Evolutionary conservation across 2,329 filamentous ascomycete species (phyloP).

Genomic region (Nigrospora oryzae): DNA sequence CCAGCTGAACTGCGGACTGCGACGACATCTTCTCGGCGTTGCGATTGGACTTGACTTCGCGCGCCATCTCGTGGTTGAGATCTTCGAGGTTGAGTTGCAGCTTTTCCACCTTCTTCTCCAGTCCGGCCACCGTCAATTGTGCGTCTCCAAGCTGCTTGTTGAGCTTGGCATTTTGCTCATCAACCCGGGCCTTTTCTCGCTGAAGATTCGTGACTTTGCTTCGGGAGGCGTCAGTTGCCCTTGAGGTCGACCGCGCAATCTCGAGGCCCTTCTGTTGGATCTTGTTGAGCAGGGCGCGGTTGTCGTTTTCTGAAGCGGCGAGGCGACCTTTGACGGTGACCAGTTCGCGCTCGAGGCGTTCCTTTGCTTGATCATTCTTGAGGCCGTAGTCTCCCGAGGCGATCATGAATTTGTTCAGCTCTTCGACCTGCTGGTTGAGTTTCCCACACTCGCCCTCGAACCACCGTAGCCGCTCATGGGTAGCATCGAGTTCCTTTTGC

Average conservation of each 20-base stretch:
- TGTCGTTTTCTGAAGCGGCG: slow-evolving; percentile 91
- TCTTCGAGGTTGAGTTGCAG: slow-evolving; percentile 82
- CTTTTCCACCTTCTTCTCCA: slow-evolving; percentile 95
- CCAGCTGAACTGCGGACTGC: slow-evolving; percentile 70
- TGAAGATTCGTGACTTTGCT: slow-evolving; percentile 69
- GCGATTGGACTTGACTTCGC: slow-evolving; percentile 81
- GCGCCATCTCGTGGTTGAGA: slow-evolving; percentile 81
- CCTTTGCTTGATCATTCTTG: slow-evolving; percentile 88
- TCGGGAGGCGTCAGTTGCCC: slow-evolving; percentile 75
- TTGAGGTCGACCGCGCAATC: slow-evolving; percentile 82
- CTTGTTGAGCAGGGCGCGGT: slow-evolving; percentile 90
- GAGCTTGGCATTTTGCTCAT: slow-evolving; percentile 75
- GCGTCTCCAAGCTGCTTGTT: slow-evolving; percentile 79
- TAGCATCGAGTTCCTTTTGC: slow-evolving; percentile 71
- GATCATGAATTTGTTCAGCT: slow-evolving; percentile 77
- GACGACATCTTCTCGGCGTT: slow-evolving; percentile 86
- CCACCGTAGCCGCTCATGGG: slow-evolving; percentile 66
- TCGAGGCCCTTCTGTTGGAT: slow-evolving; percentile 95
- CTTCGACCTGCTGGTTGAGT: slow-evolving; percentile 72
- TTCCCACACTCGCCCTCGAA: slow-evolving; percentile 72
- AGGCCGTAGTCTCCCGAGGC: slow-evolving; percentile 84
- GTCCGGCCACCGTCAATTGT: slow-evolving; percentile 70
- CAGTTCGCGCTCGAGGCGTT: slow-evolving; percentile 83
- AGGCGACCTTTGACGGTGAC: slow-evolving; percentile 85
- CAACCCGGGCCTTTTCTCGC: slow-evolving; percentile 71